Evolutionary conservation across 805 yeast genomes (phyloP), one percentile per base, ranked within the genome.

Genomic region (Monosporozyma aquatica): DNA sequence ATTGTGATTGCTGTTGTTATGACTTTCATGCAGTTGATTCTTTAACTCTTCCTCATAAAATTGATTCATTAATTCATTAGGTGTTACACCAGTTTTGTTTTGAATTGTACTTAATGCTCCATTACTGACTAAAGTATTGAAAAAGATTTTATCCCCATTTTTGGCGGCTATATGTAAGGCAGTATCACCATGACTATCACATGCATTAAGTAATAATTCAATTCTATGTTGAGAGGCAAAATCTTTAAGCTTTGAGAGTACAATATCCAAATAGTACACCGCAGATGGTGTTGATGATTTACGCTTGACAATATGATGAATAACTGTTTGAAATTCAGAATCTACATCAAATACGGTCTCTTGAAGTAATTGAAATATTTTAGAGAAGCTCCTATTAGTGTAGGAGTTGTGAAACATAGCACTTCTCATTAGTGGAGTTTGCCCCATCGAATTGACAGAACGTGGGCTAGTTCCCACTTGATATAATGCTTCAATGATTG

Each of bases 351-450:
- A 76, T n/a, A 86, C 70, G 7, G 92, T 81, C 43, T 80, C 81
- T 45, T 80, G 79, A 40, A 92, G 69, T 37, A 87, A 66, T 42
- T 85, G 92, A 39, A 87, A 74, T 2, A 90, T 74, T 48, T 73
- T 75, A 4, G 92, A 82, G 55, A 92, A 90, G 13, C 90, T 77
- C 47, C 87, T 74, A 48, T 83, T 71, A 25, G 85, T 82, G 59
- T 74, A 87, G 43, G 95, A 82, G 64, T 92, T 92, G 40, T 95
- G 89, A 66, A 87, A 92, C 52, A 80, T 70, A 2, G 90, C 83
- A 20, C 92, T 70, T 52, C 95, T 76, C 64, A 90, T 82, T 29
- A 92, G 67, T 4, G 97, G 94, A 18, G 87, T 89, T 56, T 89
- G 86, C 0, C 96, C 96, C 36, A 73, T 72, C 46, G 78, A 72